Base-by-base conservation (phyloP, 2,329 filamentous ascomycete genomes). In the Fusarium sp. region DNA sequence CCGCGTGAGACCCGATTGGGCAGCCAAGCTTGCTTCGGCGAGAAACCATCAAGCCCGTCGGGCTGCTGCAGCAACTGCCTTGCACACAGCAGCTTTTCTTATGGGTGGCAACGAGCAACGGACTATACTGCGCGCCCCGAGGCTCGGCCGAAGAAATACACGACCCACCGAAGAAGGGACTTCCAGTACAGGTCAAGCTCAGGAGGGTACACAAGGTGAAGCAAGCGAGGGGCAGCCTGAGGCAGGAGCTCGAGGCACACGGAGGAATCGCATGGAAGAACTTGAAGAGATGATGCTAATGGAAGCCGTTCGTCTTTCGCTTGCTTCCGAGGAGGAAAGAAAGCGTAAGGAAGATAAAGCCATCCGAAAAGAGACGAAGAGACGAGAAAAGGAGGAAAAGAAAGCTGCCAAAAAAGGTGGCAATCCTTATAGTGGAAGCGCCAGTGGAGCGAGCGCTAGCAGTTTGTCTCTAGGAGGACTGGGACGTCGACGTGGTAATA, bases 261-360 rank as follows among this genome's bases (percentile, higher is more conserved):
- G 84, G 63, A 80, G 85, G 47, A 79, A 77, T 59, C 87, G 93
- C 30, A 89, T 97, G 77, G 93, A 97, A 24, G 95, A 98, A 73
- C 86, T 98, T 1, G 96, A 99, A 78, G 95, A 97, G 51, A 92
- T 99, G 84, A 99, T 99, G 96, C 94, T 98, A 85, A 94, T 96
- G 86, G 96, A 99, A 79, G 96, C 96, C 1, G 97, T 99, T 50
- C 87, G 96, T 42, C 81, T 97, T 30, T 97, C 94, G 50, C 84
- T 99, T n/a, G 94, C 92, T 1, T 91, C 93, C 2, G 96, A 99
- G 78, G 95, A 98, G 76, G 95, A 98, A 44, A 88, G 95, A n/a
- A 92, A 94, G 73, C 91, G 88, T 49, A 96, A 93, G 77, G 92
- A 95, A 63, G 81, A 81, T 43, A 83, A 83, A 70, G 77, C 76